Evolutionary conservation across 176 grass and related monocot species (phyloP), one percentile per base, ranked within the genome.

Genomic region (Eragrostis nindensis): DNA sequence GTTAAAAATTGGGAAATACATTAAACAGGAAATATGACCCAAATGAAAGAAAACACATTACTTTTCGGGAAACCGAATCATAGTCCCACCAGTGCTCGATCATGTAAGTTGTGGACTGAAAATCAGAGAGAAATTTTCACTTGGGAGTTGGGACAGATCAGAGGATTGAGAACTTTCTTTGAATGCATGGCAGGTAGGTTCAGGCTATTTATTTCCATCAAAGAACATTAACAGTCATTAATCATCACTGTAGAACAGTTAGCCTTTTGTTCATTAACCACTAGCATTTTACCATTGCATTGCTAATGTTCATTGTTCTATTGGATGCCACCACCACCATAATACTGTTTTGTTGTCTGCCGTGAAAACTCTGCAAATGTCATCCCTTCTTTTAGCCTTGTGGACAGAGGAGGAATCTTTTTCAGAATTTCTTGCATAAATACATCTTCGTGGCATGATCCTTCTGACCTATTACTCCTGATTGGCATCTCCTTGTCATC

Each of bases 281-380:
- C 19, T 2, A 52, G 61, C 52, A 74, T 84, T 49, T 61, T 54
- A 25, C 65, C 43, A 44, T 38, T 9, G 1, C 30, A 74, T 6
- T 26, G 25, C 50, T 62, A 50, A 26, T 56, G 17, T 21, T 84
- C 42, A 92, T 71, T 80, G 11, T 76, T 94, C 8, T 88, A 83
- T 85, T 98, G 92, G 41, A 85, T 86, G 11, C 95, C 95, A 47
- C 86, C 84, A 48, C 80, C 74, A 70, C 95, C 83, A 71, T 94
- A 98, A 73, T 98, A 98, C 86, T 73, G 95, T 66, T 91, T 94
- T 5, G 95, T 98, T 57, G 95, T 98, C 57, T 98, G 92, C 63
- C 71, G 78, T 47, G 95, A 98, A 80, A 98, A 94, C 32, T 94
- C 92, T 10, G 92, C 88, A 89, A 98, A 98, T 32, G 90, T 93